Percentiles rank a stretch among this genome's conserved stretches.
These are phyloP conservation scores for Ajuga chamaepitys DNA, from an alignment of 257 asterid genomes.

Conservation along the genomic window DNA sequence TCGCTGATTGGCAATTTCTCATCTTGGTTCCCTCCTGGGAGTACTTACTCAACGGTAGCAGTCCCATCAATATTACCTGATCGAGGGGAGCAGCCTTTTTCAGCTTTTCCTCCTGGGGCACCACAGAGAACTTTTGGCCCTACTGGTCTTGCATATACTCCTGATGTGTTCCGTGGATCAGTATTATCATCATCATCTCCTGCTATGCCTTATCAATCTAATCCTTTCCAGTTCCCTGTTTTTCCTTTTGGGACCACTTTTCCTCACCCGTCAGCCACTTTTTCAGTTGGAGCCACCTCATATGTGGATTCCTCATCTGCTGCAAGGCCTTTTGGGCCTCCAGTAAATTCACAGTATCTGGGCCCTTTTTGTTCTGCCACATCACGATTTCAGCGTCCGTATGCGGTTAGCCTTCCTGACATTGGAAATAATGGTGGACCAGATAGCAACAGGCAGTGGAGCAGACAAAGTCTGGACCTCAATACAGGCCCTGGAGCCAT, in stretches of 20 bases:
- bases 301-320: constrained; percentile 56
- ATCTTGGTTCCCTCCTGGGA: constrained; percentile 69
- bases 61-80: constrained; percentile 53
- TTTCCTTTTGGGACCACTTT: constrained; percentile 52
- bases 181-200: constrained; percentile 83
- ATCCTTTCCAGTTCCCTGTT: constrained; percentile 51
- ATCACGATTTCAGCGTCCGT: constrained; percentile 70
- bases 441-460: constrained; percentile 66
- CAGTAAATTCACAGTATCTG: constrained; percentile 48
- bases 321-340: constrained; percentile 47
- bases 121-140: constrained; percentile 57
- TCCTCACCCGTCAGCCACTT: constrained; percentile 54
- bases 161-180: constrained; percentile 73
- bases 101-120: constrained; percentile 47
- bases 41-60: constrained; percentile 44
- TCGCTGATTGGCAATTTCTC: constrained; percentile 49
- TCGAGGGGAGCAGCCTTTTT: constrained; percentile 43
- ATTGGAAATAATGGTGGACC: constrained; percentile 26
- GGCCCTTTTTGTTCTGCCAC: constrained; percentile 50
- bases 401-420: constrained; percentile 44
- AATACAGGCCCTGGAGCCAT: constrained; percentile 72
- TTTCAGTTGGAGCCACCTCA: constrained; percentile 44
- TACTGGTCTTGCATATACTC: constrained; percentile 40
- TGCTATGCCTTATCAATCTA: constrained; percentile 48
- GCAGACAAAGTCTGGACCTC: constrained; percentile 69